These are phyloP conservation scores for Ophiognomonia clavigignenti-juglandacearum DNA, from an alignment of 2,329 filamentous ascomycete species.

Conservation along the genomic window DNA sequence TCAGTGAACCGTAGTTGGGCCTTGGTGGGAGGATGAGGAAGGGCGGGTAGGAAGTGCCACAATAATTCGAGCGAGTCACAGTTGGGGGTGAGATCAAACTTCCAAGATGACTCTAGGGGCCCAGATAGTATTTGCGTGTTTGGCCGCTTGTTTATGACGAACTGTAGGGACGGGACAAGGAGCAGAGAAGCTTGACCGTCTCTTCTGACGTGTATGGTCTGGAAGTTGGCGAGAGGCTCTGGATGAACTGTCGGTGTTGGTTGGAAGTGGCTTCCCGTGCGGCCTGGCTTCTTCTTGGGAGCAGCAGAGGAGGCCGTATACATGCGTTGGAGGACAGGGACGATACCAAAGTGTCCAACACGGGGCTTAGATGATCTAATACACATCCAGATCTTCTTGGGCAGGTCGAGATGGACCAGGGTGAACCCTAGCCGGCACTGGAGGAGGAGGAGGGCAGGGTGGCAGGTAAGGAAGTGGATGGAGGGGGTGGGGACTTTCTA, in stretches of 20 bases:
- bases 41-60: slow-evolving; percentile 2
- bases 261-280: background rate
- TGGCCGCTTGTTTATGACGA: slow-evolving; percentile 13
- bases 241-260: slow-evolving; percentile 1
- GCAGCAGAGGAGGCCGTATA: background rate
- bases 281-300: background rate
- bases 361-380: background rate
- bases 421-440: background rate
- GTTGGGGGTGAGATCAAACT: slow-evolving; percentile 4
- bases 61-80: slow-evolving; percentile 7
- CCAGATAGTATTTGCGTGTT: slow-evolving; percentile 11
- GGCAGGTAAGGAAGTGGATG: background rate
- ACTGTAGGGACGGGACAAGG: slow-evolving; percentile 6
- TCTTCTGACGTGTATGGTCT: slow-evolving; percentile 5
- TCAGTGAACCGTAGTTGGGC: slow-evolving; percentile 1
- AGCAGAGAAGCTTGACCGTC: slow-evolving; percentile 8
- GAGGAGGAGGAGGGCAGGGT: background rate
- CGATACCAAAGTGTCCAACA: background rate
- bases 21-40: background rate
- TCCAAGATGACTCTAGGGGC: background rate
- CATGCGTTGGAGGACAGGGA: background rate
- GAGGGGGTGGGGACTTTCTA: background rate
- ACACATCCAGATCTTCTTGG: background rate
- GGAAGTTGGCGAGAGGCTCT: background rate
- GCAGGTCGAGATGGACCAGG: slow-evolving; percentile 7